Conservation (phyloP, 352 stramenopile species). For the Phytopythium delawarense region DNA sequence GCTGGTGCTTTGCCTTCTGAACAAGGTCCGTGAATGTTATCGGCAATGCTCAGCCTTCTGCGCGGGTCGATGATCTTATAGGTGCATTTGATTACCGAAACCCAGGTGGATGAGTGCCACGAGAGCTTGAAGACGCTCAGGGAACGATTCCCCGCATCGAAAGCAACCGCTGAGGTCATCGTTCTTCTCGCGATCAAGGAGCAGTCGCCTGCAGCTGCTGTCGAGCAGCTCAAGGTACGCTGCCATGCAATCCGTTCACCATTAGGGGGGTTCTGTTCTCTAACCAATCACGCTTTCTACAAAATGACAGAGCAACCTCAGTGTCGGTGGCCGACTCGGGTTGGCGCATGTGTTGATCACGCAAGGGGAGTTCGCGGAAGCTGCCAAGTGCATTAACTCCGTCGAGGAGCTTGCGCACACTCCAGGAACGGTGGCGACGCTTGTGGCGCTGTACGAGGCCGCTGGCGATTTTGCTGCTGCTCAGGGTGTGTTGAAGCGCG, state of each 20-base stretch:
- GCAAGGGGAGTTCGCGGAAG: slow-evolving; percentile 42
- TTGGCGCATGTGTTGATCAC: slow-evolving; percentile 68
- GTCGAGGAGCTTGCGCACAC: slow-evolving; percentile 62
- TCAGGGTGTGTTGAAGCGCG: slow-evolving; percentile 44
- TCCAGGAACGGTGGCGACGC: slow-evolving; percentile 73
- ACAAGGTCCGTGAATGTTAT: slow-evolving; percentile 31
- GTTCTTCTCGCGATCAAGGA: slow-evolving; percentile 65
- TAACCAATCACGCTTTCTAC: background rate
- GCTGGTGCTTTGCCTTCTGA: slow-evolving; percentile 65
- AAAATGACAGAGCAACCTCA: slow-evolving; percentile 31
- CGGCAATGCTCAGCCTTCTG: background rate
- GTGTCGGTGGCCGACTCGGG: slow-evolving; percentile 54
- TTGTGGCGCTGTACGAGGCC: slow-evolving; percentile 71
- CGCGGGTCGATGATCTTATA: background rate
- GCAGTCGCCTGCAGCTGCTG: slow-evolving; percentile 42
- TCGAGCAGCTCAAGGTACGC: slow-evolving; percentile 42
- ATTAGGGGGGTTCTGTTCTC: background rate
- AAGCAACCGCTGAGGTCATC: slow-evolving; percentile 54
- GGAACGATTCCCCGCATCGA: slow-evolving; percentile 54
- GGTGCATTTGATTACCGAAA: background rate
- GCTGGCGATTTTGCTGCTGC: slow-evolving; percentile 45
- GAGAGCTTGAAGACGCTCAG: slow-evolving; percentile 51
- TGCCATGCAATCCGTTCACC: background rate
- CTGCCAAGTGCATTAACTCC: slow-evolving; percentile 53
- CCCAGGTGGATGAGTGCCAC: slow-evolving; percentile 55